Percentiles rank a stretch among this genome's conserved stretches.
Evolutionary conservation across 2,329 filamentous ascomycete species (phyloP).

Genomic region (Penicillium sp.): DNA sequence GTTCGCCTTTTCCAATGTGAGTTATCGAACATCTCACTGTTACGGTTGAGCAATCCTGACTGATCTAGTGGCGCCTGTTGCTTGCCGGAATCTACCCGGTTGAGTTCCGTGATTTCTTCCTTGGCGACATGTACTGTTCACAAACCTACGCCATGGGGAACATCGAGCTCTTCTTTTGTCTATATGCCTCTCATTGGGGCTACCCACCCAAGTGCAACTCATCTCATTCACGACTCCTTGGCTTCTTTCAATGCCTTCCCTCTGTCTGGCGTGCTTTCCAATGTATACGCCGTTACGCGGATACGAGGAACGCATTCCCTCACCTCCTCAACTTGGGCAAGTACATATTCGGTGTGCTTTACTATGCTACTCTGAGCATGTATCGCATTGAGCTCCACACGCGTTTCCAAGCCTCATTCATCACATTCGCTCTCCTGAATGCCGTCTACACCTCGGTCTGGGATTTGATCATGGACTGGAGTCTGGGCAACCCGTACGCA

Average conservation of each 20-base stretch:
- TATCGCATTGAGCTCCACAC: conserved; percentile 70
- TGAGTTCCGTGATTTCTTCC: conserved; percentile 95
- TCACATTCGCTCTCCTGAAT: conserved; percentile 78
- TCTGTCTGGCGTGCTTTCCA: conserved; percentile 89
- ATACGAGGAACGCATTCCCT: conserved; percentile 84
- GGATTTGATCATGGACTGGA: conserved; percentile 97
- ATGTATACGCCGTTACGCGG: conserved; percentile 82
- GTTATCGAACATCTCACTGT: conserved; percentile 34
- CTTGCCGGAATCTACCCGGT: conserved; percentile 87
- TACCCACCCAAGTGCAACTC: conserved; percentile 79
- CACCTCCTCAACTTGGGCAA: conserved; percentile 92
- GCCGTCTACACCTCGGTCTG: conserved; percentile 81
- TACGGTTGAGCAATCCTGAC: conserved; percentile 14
- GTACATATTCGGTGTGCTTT: conserved; percentile 79
- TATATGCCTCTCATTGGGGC: conserved; percentile 78
- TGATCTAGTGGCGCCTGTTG: conserved; percentile 71
- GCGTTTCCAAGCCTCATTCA: conserved; percentile 66
- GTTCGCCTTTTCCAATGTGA: conserved; percentile 84
- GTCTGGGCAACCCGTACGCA: conserved; percentile 74
- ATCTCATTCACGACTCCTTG: conserved; percentile 74
- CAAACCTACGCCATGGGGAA: conserved; percentile 88
- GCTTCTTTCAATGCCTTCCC: conserved; percentile 80
- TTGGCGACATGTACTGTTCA: conserved; percentile 97
- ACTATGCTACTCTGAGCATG: conserved; percentile 74
- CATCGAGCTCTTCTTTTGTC: conserved; percentile 87